Evolutionary conservation across 2,329 filamentous ascomycete genomes (phyloP), one percentile per base, ranked within the genome.

Genomic region (Samsoniella hepiali): DNA sequence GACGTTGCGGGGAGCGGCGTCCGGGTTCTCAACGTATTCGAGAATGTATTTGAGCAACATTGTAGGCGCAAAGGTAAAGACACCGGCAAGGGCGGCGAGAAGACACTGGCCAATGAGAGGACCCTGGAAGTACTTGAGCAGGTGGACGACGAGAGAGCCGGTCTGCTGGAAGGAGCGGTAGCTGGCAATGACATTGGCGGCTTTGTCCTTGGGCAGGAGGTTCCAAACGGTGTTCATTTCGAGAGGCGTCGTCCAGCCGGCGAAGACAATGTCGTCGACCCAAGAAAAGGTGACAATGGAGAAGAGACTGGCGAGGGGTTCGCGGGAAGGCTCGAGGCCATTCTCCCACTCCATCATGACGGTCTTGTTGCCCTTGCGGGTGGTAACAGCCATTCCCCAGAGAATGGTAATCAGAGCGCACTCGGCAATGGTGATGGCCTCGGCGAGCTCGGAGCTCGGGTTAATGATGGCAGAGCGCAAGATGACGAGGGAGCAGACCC

Each of bases 201-300:
- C 93, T 78, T 98, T 97, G 77, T 98, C 93, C 71, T 88, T 91
- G 40, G 92, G 87, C 22, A 91, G 79, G 65, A 99, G 77, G 71
- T 98, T 97, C 95, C 95, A 99, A 3, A 99, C 91, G 74, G 93
- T 88, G 34, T 86, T 77, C 68, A 98, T 84, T 71, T 96, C 92
- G 66, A 96, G 84, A 0, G 93, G 87, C 73, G 91, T 88, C 73
- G 87, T 90, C 81, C 93, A 98, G 15, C 95, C 95, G 68, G 90
- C 88, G 87, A 89, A 93, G 50, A 99, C 88, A 67, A 99, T 90
- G 1, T 88, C 78, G 75, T 98, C 93, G 27, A 97, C 87, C 95
- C 95, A 99, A 27, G 86, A 81, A 73, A 97, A 99, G 2, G 92
- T 95, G 29, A 88, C 88, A 51, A 96, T 81, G 2, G 95, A 98